phyloP scores from a whole-genome alignment of 352 stramenopile genomes.

The Plasmopara halstedii region DNA sequence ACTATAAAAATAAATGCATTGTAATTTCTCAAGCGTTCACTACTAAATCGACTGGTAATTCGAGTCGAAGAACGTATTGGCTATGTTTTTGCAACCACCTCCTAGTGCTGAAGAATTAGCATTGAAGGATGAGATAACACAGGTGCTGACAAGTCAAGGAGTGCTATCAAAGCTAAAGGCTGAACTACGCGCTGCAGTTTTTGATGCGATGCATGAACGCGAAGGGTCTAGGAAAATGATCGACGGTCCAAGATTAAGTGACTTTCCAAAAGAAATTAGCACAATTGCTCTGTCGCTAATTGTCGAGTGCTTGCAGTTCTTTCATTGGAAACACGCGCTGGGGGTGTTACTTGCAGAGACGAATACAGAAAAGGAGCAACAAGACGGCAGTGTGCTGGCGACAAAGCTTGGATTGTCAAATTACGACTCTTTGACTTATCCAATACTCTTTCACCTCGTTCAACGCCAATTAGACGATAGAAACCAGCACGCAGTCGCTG shows the following conservation, averaged over 20 bases:
- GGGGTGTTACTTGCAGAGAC: slow-evolving; percentile 41
- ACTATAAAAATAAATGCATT: background rate
- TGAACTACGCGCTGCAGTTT: slow-evolving; percentile 64
- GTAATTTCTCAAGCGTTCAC: background rate
- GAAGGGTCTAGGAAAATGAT: slow-evolving; percentile 13
- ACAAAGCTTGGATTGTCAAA: slow-evolving; percentile 16
- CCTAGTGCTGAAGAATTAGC: slow-evolving; percentile 45
- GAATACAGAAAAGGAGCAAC: slow-evolving; percentile 13
- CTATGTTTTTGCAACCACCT: slow-evolving; percentile 18
- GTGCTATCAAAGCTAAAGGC: slow-evolving; percentile 73
- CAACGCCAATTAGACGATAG: slow-evolving; percentile 5
- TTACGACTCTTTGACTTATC: slow-evolving; percentile 1
- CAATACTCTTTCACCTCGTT: slow-evolving; percentile 26
- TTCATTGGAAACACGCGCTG: slow-evolving; percentile 51
- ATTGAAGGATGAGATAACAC: slow-evolving; percentile 58
- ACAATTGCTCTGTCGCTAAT: slow-evolving; percentile 42
- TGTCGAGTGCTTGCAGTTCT: slow-evolving; percentile 49
- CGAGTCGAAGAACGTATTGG: background rate
- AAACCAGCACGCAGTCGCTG: background rate
- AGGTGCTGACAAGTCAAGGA: slow-evolving; percentile 47
- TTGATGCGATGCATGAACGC: slow-evolving; percentile 63
- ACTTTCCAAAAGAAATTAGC: slow-evolving; percentile 23
- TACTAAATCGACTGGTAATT: background rate
- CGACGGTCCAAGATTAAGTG: slow-evolving; percentile 15
- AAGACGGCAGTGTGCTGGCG: slow-evolving; percentile 3